Percentiles rank a stretch among this genome's conserved stretches.
phyloP scores from a whole-genome alignment of 768 basidiomycete genomes.

The Tephrocybe sp. region DNA sequence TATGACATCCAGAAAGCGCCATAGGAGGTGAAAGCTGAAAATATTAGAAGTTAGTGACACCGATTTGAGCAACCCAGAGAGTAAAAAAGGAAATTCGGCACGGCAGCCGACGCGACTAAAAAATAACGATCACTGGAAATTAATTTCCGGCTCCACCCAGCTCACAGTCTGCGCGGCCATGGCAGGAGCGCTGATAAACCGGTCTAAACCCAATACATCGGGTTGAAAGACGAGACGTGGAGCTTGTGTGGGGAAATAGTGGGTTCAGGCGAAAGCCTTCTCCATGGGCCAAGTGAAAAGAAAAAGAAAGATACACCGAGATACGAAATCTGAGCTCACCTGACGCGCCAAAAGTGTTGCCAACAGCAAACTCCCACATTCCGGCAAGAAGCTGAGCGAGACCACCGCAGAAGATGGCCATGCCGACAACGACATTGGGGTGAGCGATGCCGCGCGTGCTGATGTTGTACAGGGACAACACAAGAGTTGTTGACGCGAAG shows the following conservation, averaged over 20 bases:
- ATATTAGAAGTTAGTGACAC: neutral
- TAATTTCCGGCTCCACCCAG: too few relatives aligned
- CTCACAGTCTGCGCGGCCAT: too few relatives aligned
- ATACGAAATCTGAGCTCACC: slow-evolving; percentile 45
- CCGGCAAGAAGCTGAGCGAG: slow-evolving; percentile 84
- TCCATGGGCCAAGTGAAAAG: slow-evolving; percentile 20
- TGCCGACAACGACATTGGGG: slow-evolving; percentile 78
- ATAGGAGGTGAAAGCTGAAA: slow-evolving; percentile 72
- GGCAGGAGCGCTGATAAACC: too few relatives aligned
- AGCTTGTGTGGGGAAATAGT: neutral
- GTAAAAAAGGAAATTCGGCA: neutral
- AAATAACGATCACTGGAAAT: too few relatives aligned
- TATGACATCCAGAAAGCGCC: slow-evolving; percentile 91
- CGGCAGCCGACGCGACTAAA: neutral
- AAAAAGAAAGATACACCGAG: slow-evolving; percentile 41
- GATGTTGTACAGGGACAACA: slow-evolving; percentile 74
- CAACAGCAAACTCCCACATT: slow-evolving; percentile 80
- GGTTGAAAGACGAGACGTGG: too few relatives aligned
- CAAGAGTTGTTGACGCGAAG: slow-evolving; percentile 81
- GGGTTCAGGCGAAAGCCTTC: too few relatives aligned
- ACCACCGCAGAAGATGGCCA: slow-evolving; percentile 85
- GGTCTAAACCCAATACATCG: too few relatives aligned
- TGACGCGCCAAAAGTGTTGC: slow-evolving; percentile 70
- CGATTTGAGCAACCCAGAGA: neutral
- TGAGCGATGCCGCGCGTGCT: slow-evolving; percentile 46